phyloP scores from a whole-genome alignment of 83 land plant species.

The Thuja plicata region DNA sequence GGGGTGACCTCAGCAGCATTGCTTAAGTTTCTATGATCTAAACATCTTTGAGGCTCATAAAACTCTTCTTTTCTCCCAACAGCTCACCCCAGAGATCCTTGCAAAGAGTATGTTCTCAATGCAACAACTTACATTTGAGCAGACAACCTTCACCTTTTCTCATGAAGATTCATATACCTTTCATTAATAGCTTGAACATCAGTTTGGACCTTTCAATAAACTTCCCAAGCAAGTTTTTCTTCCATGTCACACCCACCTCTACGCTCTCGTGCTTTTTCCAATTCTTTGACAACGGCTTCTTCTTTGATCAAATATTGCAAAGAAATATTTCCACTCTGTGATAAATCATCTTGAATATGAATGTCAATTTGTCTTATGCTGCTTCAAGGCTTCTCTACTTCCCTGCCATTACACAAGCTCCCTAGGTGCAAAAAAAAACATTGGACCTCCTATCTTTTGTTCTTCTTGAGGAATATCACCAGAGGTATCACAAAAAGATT shows the following conservation, averaged over 20 bases:
- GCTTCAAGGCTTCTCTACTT: neutral
- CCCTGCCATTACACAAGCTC: neutral
- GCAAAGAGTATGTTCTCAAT: slow-evolving; percentile 22
- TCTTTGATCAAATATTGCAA: neutral
- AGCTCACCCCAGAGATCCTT: slow-evolving; percentile 23
- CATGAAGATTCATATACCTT: slow-evolving; percentile 52
- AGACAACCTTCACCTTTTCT: slow-evolving; percentile 50
- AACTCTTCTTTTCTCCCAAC: slow-evolving; percentile 12
- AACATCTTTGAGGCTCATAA: slow-evolving; percentile 13
- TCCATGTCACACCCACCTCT: slow-evolving; percentile 77
- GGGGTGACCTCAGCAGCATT: neutral
- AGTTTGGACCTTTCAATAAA: slow-evolving; percentile 62
- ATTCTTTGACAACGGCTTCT: slow-evolving; percentile 44
- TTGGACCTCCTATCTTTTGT: neutral
- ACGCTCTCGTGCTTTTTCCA: slow-evolving; percentile 74
- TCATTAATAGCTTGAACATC: slow-evolving; percentile 64
- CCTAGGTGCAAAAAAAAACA: neutral
- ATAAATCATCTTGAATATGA: neutral
- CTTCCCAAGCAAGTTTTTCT: slow-evolving; percentile 70
- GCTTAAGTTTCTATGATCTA: slow-evolving; percentile 15
- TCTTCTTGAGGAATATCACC: neutral
- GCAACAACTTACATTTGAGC: slow-evolving; percentile 37
- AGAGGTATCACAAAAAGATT: neutral
- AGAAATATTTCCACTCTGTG: neutral
- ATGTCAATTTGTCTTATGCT: neutral